These are phyloP conservation scores for Gossypium aridum DNA, from an alignment of 441 rosid species.

Conservation along the genomic window DNA sequence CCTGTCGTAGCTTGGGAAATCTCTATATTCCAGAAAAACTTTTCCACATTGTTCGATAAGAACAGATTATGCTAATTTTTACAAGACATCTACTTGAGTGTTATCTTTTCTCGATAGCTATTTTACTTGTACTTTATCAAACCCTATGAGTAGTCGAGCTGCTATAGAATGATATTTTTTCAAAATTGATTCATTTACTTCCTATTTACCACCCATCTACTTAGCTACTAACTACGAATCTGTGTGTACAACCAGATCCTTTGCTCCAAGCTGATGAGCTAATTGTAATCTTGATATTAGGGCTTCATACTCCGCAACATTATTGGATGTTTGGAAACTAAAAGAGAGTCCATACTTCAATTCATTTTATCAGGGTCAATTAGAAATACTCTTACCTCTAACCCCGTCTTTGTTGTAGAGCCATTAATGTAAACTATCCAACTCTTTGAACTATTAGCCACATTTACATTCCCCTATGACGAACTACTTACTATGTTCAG, in stretches of 20 bases:
- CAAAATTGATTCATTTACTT: not conserved
- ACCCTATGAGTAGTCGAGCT: not conserved
- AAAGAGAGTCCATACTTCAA: not conserved
- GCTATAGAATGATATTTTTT: not conserved
- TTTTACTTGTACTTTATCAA: not conserved
- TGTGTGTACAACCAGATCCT: not conserved
- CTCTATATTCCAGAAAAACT: not conserved
- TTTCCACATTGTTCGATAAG: not conserved
- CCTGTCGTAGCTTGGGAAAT: not conserved
- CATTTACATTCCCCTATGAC: no score
- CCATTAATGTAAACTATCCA: not conserved
- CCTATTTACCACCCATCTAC: not conserved
- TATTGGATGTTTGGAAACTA: not conserved
- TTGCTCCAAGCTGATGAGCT: not conserved
- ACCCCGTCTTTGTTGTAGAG: not conserved
- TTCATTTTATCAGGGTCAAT: no score
- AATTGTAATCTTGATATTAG: no score
- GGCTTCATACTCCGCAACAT: not conserved
- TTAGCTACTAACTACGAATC: not conserved
- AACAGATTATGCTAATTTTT: not conserved
- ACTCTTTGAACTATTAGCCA: not conserved
- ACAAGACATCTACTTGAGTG: not conserved
- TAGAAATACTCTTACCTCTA: no score
- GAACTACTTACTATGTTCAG: no score
- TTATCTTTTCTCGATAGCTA: no score